Base-by-base conservation (phyloP, 139 green algal genomes). In the Gonium pectorale region DNA sequence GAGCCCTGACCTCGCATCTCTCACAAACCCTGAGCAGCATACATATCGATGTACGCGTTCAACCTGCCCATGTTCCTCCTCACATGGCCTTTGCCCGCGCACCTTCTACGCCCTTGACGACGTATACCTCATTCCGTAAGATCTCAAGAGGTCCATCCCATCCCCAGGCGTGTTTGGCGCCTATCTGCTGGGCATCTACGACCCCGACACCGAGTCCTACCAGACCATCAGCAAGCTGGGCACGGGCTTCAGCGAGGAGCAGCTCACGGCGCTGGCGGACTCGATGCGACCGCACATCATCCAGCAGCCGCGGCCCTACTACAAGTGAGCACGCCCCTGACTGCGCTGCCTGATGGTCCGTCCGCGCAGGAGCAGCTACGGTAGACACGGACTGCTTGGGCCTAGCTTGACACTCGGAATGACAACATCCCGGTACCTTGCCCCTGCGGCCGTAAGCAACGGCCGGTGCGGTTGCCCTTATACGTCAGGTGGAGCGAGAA, bases 211-310 rank as follows among this genome's bases (percentile, higher is more conserved):
- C 0, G 96, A 99, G 86, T 85, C 95, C 83, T 98, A 95, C 86
- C 94, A 91, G 89, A 96, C 92, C 86, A 97, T 99, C 87, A 94
- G 80, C 90, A 99, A 99, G 90, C 97, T 99, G 63, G 97, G 97
- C 70, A 99, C 97, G 3, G 96, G 97, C 35, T 99, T 99, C 88
- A 96, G 87, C 33, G 97, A 99, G 82, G 95, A 97, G 87, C 54
- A 91, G 78, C 89, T 99, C 63, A 89, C 91, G 70, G 44, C 94
- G 80, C 92, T 98, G 80, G 84, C 92, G 27, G 92, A 96, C 38
- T 54, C 82, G 46, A 88, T 99, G 68, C 85, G 90, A 17, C 81
- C 84, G 0, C 66, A 91, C 59, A 80, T 94, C 60, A 97, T 99
- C 54, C 64, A 87, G 2, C 67, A 69, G 52, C 90, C 94, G 0